Evolutionary conservation across 164 flowering plant genomes (phyloP), one percentile per base, ranked within the genome.

Genomic region (Echeveria elegans): DNA sequence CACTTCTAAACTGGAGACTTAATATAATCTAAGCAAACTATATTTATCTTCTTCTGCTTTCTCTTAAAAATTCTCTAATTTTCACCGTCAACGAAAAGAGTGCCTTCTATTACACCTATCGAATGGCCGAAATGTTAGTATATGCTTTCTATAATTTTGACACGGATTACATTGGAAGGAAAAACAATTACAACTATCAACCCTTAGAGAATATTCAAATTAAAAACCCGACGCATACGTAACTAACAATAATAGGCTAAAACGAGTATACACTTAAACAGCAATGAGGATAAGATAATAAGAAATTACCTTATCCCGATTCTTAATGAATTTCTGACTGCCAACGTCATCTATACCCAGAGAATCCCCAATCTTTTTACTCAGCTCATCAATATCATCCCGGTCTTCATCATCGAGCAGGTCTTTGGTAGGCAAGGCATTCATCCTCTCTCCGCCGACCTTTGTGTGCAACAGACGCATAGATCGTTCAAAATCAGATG

Each of bases 401-500:
- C n/a, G n/a, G n/a, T n/a, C n/a, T 34, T 34, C 37, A 34, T 34
- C 37, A 34, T 34, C 37, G 37, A 2, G 28, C 28, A 53, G 26
- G 8, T 53, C 28, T 14, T 28, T 21, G 5, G 4, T 47, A 47
- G 21, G n/a, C n/a, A 19, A 19, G 21, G 52, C n/a, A 19, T 47
- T 16, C 52, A 16, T 47, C 28, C 11, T 50, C 23, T 50, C 1
- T 6, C 26, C 26, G 21, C 23, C 59, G 6, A 23, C 10, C 10
- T 52, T 21, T 21, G 28, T 9, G 15, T 21, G 59, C 59, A 52
- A 52, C 29, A 52, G 12, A 23, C 28, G 28, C 58, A 78, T 23
- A 45, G 85, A 71, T 66, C 80, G 83, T 69, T 83, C 88, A 58
- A 79, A 65, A 63, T 79, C 86, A 2, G 69, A 66, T 0, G 74